phyloP scores from a whole-genome alignment of 2,329 filamentous ascomycete genomes.

The Pseudocercospora fuligena region DNA sequence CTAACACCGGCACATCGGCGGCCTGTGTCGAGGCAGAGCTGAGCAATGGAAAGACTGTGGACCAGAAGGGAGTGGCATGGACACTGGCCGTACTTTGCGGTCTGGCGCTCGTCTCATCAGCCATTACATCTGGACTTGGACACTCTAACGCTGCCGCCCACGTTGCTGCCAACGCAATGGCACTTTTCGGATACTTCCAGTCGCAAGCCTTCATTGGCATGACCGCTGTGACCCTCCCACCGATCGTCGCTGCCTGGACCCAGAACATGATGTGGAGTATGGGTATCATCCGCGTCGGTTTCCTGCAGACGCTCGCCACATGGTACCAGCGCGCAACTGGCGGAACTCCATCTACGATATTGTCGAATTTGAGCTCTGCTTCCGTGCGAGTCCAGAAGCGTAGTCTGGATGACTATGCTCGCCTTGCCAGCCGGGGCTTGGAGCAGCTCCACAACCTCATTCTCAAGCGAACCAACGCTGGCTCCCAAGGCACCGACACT shows the following conservation, averaged over 20 bases:
- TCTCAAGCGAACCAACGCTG: conserved; percentile 43
- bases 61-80: conserved; percentile 88
- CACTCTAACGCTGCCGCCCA: conserved; percentile 94
- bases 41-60: conserved; percentile 90
- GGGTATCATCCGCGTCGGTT: conserved; percentile 88
- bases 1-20: conserved; percentile 65
- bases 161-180: conserved; percentile 89
- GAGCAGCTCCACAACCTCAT: conserved; percentile 47
- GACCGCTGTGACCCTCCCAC: conserved; percentile 78
- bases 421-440: conserved; percentile 61
- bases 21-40: conserved; percentile 87
- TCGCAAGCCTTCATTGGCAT: conserved; percentile 90
- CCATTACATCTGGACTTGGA: conserved; percentile 84
- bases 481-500: conserved; percentile 38
- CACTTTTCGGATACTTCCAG: conserved; percentile 95
- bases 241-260: conserved; percentile 89
- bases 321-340: conserved; percentile 97
- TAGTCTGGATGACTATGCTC: conserved; percentile 51
- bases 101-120: conserved; percentile 80
- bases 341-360: conserved; percentile 77
- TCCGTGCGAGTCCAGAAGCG: conserved; percentile 85
- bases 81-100: conserved; percentile 85
- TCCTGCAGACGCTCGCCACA: conserved; percentile 85
- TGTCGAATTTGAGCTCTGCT: conserved; percentile 72
- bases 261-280: conserved; percentile 99